These are phyloP conservation scores for Symbiodinium natans DNA, from an alignment of 73 alveolate genomes.

Conservation along the genomic window DNA sequence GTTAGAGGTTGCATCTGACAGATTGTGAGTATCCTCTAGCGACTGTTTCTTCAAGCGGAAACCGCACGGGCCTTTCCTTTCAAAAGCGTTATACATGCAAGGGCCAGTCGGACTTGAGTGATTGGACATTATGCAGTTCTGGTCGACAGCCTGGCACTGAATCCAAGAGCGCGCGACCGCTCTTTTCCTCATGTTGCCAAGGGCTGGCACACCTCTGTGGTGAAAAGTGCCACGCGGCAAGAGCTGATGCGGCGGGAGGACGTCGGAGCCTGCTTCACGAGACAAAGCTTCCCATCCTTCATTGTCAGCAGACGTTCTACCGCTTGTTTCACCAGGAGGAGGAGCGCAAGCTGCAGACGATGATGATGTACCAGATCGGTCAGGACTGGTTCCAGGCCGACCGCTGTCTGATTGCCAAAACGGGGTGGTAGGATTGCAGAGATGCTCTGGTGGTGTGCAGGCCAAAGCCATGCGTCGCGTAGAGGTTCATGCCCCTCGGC, in stretches of 20 bases:
- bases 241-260: slow-evolving; percentile 84
- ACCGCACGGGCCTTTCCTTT: no score
- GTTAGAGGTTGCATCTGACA: no score
- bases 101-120: no score
- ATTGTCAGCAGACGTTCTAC: neutral
- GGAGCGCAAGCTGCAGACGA: slow-evolving; percentile 56
- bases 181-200: neutral
- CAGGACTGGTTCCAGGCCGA: slow-evolving; percentile 88
- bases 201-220: slow-evolving; percentile 68
- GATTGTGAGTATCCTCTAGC: no score
- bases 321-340: neutral
- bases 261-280: no score
- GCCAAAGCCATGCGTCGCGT: slow-evolving; percentile 87
- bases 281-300: no score
- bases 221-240: slow-evolving; percentile 25
- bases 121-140: no score
- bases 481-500: slow-evolving; percentile 57
- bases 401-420: neutral
- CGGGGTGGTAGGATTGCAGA: no score
- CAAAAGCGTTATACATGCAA: no score
- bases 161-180: no score
- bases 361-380: slow-evolving; percentile 84
- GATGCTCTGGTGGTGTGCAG: neutral
- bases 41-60: no score
- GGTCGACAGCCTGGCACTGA: no score